Evolutionary conservation across 495 filamentous ascomycete genomes (phyloP), one percentile per base, ranked within the genome.

Genomic region (Aspergillus funiculosus): DNA sequence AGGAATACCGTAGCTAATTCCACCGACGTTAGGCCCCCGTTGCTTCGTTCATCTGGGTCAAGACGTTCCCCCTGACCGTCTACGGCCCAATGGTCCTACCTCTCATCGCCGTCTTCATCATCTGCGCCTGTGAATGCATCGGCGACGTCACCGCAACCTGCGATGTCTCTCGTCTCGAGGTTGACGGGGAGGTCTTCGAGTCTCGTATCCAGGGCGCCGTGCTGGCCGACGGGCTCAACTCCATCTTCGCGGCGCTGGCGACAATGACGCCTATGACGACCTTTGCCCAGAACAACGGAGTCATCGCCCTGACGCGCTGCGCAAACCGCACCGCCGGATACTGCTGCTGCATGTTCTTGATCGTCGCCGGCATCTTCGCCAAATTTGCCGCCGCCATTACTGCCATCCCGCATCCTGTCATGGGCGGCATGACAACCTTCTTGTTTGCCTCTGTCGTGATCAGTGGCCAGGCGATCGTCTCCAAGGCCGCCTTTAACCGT

Each of bases 341-440:
- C 58, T 77, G 63, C 41, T 72, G 67, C 58, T 86, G 86, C 68
- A 67, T 87, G 51, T 94, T 94, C 71, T 71, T 95, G 13, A 66
- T 95, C 43, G 60, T 95, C 59, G 89, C 89, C 81, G 89, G 89
- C 26, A 71, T 95, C 52, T 94, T 95, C 65, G 81, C 87, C 44
- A 95, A 95, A 52, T 94, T 95, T 59, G 87, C 89, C 8, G 89
- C 90, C 0, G 76, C 86, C 0, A 77, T 95, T 1, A 85, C 90
- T 7, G 71, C 88, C 28, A 95, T 95, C 51, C 90, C 90, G 0
- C 67, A 75, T 22, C 47, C 88, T 0, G 88, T 94, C 1, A 72
- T 95, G 6, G 89, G 89, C 40, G 90, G 90, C 19, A 94, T 96
- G 87, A 95, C 89, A 1, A 90, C 87, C 1, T 95, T 95, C 66